Evolutionary conservation across 2,329 filamentous ascomycete genomes (phyloP), one percentile per base, ranked within the genome.

Genomic region (Chaetomium sp.): DNA sequence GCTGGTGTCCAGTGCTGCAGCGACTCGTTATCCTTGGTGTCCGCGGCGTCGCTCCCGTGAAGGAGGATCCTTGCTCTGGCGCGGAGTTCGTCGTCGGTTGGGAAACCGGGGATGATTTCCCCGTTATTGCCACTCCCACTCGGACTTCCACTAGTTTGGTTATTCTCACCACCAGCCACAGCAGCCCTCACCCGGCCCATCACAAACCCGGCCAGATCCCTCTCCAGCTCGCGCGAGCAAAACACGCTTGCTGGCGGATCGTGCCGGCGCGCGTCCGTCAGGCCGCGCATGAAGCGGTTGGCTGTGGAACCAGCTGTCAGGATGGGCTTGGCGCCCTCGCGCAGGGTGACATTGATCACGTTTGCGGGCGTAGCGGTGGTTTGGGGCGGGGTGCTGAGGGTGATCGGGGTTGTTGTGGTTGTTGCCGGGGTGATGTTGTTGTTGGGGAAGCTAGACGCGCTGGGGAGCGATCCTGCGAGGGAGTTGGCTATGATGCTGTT

Each of bases 191-290:
- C 62, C 57, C 76, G 68, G 2, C 67, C 64, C 35, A 72, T 68
- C 5, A 81, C 78, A 59, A 76, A 81, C 14, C 74, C 71, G 9
- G 72, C 65, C 11, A 85, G 69, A 2, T 77, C 79, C n/a, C 66
- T 70, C 66, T 85, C 82, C 27, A 85, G 72, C 62, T 84, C 79
- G 6, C 79, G 72, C 14, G 78, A 81, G 67, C 79, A 83, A 65
- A 85, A 85, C 0, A 84, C 72, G 7, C 67, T 67, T 0, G 79
- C 76, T 0, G 78, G 78, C 8, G 74, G 73, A 11, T 72, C 69
- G 56, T 74, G 75, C 5, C 75, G 71, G 7, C 69, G 72, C 1
- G 71, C 68, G 14, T 55, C 42, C n/a, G 8, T 34, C 38, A 81
- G 69, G 2, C 69, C 71, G 59, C 74, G 71, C 37, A 80, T 62